Evolutionary conservation across 2,329 filamentous ascomycete genomes (phyloP).

Genomic region (Aspergillus calidoustus): DNA sequence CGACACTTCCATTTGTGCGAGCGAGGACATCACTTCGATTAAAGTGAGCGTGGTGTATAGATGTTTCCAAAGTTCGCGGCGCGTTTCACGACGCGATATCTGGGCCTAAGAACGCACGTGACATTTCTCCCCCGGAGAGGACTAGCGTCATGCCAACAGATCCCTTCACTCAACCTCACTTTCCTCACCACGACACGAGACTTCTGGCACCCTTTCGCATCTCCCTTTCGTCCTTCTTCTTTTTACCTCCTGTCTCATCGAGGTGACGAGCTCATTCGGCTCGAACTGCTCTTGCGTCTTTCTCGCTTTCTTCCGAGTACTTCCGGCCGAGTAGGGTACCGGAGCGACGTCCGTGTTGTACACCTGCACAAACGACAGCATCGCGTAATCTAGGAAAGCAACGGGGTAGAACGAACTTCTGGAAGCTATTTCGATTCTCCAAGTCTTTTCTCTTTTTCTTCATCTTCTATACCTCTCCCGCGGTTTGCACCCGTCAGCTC

Average conservation of each 20-base stretch:
- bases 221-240: slow-evolving; percentile 12
- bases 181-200: neutral
- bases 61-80: neutral
- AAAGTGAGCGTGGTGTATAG: neutral
- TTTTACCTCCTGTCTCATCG: slow-evolving; percentile 4
- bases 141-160: slow-evolving; percentile 30
- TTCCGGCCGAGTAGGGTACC: neutral
- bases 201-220: slow-evolving; percentile 10
- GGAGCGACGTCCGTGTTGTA: slow-evolving; percentile 4
- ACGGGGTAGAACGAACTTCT: slow-evolving; percentile 24
- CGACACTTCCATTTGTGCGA: slow-evolving; percentile 34
- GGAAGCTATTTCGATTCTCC: slow-evolving; percentile 18
- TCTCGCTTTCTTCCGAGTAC: neutral
- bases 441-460: slow-evolving; percentile 12
- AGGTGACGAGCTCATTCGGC: neutral
- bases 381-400: slow-evolving; percentile 24
- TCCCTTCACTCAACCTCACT: slow-evolving; percentile 21
- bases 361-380: slow-evolving; percentile 11
- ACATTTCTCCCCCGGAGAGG: slow-evolving; percentile 20
- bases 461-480: slow-evolving; percentile 21
- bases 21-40: neutral
- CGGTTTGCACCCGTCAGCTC: slow-evolving; percentile 26
- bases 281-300: neutral
- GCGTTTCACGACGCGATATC: slow-evolving; percentile 5
- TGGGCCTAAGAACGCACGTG: slow-evolving; percentile 19